Evolutionary conservation across 306 rosid genomes (phyloP).

Genomic region (Lathyrus aphaca): DNA sequence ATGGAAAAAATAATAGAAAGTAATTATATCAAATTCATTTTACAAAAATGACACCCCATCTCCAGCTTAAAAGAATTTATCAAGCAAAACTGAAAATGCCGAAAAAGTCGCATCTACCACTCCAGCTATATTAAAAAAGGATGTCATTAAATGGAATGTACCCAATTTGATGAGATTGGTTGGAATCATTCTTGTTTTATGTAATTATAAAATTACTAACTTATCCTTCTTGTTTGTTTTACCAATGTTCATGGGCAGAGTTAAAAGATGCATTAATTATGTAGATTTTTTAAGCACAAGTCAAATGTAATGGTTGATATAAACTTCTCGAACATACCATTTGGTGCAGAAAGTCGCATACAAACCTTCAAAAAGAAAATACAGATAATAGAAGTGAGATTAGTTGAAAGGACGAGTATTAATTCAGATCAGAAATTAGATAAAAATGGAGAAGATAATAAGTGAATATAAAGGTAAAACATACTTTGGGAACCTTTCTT

Average conservation of each 20-base stretch:
- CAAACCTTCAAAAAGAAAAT: slow-evolving; percentile 68
- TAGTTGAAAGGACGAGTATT: slow-evolving; percentile 6
- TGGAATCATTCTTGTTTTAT: not conserved
- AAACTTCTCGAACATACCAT: slow-evolving; percentile 59
- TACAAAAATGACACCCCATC: not conserved
- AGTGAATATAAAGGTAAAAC: slow-evolving; percentile 43
- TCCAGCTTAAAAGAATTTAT: too few relatives aligned
- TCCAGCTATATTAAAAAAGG: not conserved
- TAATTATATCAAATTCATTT: not conserved
- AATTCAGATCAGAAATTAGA: slow-evolving; percentile 22
- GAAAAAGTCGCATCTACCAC: not conserved
- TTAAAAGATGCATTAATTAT: slow-evolving; percentile 1
- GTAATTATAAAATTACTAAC: not conserved
- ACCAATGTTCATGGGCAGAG: not conserved
- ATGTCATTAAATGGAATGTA: not conserved
- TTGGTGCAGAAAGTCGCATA: slow-evolving; percentile 70
- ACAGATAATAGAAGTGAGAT: slow-evolving; percentile 2
- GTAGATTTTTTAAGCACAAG: not conserved
- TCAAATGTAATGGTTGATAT: slow-evolving; percentile 13
- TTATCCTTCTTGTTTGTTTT: not conserved
- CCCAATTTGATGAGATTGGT: not conserved
- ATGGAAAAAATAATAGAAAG: not conserved
- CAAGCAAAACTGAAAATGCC: not conserved
- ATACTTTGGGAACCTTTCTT: slow-evolving; percentile 85
- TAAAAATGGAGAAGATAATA: slow-evolving; percentile 1